phyloP scores from a whole-genome alignment of 164 flowering plant genomes.

The Vitis rotundifolia region DNA sequence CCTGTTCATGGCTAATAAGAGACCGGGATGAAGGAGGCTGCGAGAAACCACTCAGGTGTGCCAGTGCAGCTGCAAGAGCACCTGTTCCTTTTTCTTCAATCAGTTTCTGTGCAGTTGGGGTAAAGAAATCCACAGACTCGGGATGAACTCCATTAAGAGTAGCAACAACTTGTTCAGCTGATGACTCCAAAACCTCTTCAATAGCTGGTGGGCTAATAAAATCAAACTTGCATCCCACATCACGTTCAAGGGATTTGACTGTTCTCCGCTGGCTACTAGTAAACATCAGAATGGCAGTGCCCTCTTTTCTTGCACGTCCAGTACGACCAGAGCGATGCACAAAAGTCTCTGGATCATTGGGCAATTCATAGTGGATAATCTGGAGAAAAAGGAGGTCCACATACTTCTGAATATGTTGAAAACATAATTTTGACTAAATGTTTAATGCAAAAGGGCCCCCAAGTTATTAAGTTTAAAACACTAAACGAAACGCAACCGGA shows the following conservation, averaged over 20 bases:
- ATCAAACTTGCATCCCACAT: constrained; percentile 90
- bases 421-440: not conserved
- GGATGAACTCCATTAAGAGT: constrained; percentile 93
- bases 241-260: constrained; percentile 81
- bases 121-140: constrained; percentile 74
- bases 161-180: constrained; percentile 89
- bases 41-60: constrained; percentile 96
- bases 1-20: constrained; percentile 90
- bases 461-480: not conserved
- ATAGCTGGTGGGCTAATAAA: constrained; percentile 76
- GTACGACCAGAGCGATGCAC: constrained; percentile 99
- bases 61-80: constrained; percentile 97
- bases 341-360: constrained; percentile 98
- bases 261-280: constrained; percentile 83
- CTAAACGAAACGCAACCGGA: not conserved
- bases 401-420: constrained; percentile 10
- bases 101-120: constrained; percentile 78
- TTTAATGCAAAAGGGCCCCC: not conserved
- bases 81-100: constrained; percentile 74
- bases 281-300: constrained; percentile 83
- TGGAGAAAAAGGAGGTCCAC: constrained; percentile 25
- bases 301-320: constrained; percentile 98
- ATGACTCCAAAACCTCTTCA: constrained; percentile 78
- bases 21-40: constrained; percentile 93
- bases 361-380: constrained; percentile 96